Evolutionary conservation across 148 eudicot genomes (phyloP).

Genomic region (Silene latifolia): DNA sequence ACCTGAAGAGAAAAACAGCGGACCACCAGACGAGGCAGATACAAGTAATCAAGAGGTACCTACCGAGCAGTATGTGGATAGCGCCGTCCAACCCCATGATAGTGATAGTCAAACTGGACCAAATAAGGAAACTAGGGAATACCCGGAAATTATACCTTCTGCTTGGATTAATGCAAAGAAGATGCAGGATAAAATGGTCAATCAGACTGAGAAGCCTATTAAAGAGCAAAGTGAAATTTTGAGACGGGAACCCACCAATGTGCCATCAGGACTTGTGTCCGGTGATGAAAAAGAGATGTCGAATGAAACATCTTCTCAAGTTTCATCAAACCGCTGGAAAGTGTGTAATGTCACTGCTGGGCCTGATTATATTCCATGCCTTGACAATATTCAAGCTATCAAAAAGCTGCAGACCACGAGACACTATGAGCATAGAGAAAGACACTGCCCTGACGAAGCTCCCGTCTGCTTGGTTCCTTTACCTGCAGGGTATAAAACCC

Average conservation of each 20-base stretch:
- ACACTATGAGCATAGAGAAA: slow-evolving; percentile 61
- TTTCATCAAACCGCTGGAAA: slow-evolving; percentile 35
- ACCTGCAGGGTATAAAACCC: slow-evolving; percentile 51
- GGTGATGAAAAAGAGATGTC: slow-evolving; percentile 26
- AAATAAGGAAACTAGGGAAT: slow-evolving; percentile 19
- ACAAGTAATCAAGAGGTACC: slow-evolving; percentile 23
- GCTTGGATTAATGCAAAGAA: slow-evolving; percentile 17
- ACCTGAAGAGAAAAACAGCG: neutral
- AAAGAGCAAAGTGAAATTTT: neutral
- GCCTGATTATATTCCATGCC: slow-evolving; percentile 76
- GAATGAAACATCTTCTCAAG: slow-evolving; percentile 34
- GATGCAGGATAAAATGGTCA: slow-evolving; percentile 20
- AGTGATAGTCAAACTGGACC: slow-evolving; percentile 15
- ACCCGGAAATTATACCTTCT: neutral
- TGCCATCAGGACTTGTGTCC: neutral
- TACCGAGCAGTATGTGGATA: slow-evolving; percentile 18
- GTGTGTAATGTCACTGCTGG: slow-evolving; percentile 60
- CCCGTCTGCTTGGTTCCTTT: slow-evolving; percentile 56
- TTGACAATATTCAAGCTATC: slow-evolving; percentile 52
- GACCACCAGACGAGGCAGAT: slow-evolving; percentile 15
- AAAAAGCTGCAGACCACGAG: slow-evolving; percentile 34
- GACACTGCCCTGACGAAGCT: slow-evolving; percentile 54
- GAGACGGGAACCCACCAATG: no score
- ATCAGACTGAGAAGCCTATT: slow-evolving; percentile 7
- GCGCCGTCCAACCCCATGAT: slow-evolving; percentile 13